These are phyloP conservation scores for Fusarium camptoceras DNA, from an alignment of 2,329 filamentous ascomycete genomes.

Conservation along the genomic window DNA sequence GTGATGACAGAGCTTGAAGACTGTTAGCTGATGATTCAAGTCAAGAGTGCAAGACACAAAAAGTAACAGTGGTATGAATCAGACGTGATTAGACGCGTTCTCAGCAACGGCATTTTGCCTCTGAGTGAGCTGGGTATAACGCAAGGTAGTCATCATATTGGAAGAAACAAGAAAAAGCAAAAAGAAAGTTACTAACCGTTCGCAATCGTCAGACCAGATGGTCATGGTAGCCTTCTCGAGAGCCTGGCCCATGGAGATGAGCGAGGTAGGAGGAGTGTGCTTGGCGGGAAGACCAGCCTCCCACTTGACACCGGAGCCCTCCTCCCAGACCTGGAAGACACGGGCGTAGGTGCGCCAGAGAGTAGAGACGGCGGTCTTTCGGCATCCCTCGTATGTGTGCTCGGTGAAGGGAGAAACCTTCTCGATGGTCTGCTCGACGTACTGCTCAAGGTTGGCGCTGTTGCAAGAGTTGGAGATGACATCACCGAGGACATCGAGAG, in stretches of 20 bases:
- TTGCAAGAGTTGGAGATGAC: slow-evolving; percentile 88
- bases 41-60: slow-evolving; percentile 38
- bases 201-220: slow-evolving; percentile 89
- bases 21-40: slow-evolving; percentile 56
- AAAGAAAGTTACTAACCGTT: slow-evolving; percentile 77
- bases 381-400: slow-evolving; percentile 91
- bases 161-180: slow-evolving; percentile 39
- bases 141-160: slow-evolving; percentile 85
- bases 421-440: slow-evolving; percentile 89
- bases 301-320: slow-evolving; percentile 82
- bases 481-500: slow-evolving; percentile 93
- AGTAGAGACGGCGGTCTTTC: slow-evolving; percentile 90
- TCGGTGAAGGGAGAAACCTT: slow-evolving; percentile 83
- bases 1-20: slow-evolving; percentile 81
- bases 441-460: slow-evolving; percentile 78
- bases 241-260: slow-evolving; percentile 87
- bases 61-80: slow-evolving; percentile 48
- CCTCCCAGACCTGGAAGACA: slow-evolving; percentile 88
- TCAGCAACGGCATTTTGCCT: slow-evolving; percentile 90
- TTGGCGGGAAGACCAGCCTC: slow-evolving; percentile 86
- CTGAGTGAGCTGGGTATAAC: slow-evolving; percentile 99
- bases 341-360: slow-evolving; percentile 94
- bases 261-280: slow-evolving; percentile 79
- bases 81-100: slow-evolving; percentile 71
- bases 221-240: slow-evolving; percentile 86